Conservation (phyloP, 2,329 filamentous ascomycete genomes). For the Fusarium sp. region DNA sequence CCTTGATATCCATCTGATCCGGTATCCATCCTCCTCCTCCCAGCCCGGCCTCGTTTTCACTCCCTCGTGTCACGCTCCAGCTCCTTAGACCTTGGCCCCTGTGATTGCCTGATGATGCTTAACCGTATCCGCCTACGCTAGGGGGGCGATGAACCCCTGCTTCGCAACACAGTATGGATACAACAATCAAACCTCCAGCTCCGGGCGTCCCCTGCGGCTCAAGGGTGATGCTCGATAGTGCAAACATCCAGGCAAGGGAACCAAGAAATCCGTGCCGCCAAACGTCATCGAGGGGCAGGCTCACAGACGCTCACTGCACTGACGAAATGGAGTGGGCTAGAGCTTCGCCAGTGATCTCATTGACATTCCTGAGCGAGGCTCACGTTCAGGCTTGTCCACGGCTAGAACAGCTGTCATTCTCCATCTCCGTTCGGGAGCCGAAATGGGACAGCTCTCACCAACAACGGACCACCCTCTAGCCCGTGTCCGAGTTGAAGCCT, state of each 20-base stretch:
- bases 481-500: slow-evolving; percentile 4
- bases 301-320: slow-evolving; percentile 1
- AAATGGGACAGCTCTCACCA: slow-evolving; percentile 9
- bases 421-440: slow-evolving; percentile 5
- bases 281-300: slow-evolving; percentile 45
- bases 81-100: slow-evolving; percentile 24
- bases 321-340: slow-evolving; percentile 22
- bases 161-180: slow-evolving; percentile 27
- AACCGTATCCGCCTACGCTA: slow-evolving; percentile 40
- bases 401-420: slow-evolving; percentile 6
- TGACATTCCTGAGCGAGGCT: slow-evolving; percentile 24
- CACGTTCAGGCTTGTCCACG: slow-evolving; percentile 7
- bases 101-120: slow-evolving; percentile 36
- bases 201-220: slow-evolving; percentile 30
- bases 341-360: slow-evolving; percentile 33
- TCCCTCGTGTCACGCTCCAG: slow-evolving; percentile 30
- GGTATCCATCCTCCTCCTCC: not conserved
- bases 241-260: slow-evolving; percentile 18
- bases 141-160: slow-evolving; percentile 31
- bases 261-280: slow-evolving; percentile 13
- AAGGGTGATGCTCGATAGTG: slow-evolving; percentile 11
- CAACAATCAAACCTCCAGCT: slow-evolving; percentile 27
- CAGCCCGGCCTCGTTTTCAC: slow-evolving; percentile 10
- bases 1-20: slow-evolving; percentile 6
- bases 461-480: slow-evolving; percentile 1